Conservation (phyloP, 164 flowering plant genomes). For the Chimonanthus salicifolius region DNA sequence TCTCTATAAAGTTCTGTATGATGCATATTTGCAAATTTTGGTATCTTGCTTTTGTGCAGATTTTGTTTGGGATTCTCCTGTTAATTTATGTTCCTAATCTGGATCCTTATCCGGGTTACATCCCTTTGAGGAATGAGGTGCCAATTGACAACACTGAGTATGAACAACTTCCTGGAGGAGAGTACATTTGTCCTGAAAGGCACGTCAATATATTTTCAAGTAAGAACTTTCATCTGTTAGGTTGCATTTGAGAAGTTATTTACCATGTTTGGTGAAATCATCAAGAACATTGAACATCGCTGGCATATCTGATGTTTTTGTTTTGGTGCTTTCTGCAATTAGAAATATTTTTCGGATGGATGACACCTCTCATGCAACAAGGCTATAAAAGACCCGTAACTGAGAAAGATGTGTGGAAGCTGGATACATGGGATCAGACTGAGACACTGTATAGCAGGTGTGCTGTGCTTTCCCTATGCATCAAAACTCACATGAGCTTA, state of each 20-base stretch:
- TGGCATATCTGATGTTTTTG: constrained; percentile 12
- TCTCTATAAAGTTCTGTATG: background rate
- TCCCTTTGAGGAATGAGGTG: constrained; percentile 42
- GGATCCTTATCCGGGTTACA: constrained; percentile 83
- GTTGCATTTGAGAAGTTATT: background rate
- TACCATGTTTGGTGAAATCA: background rate
- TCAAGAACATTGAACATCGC: background rate
- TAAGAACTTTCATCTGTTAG: constrained; percentile 28
- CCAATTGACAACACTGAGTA: constrained; percentile 46
- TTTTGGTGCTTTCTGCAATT: constrained; percentile 17
- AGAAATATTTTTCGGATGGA: constrained; percentile 76
- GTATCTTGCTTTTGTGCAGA: constrained; percentile 32
- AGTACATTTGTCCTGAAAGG: constrained; percentile 90
- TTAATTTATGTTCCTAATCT: constrained; percentile 65
- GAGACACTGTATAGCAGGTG: constrained; percentile 71
- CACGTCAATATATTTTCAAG: constrained; percentile 73
- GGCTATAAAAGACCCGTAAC: constrained; percentile 79
- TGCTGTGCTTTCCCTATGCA: constrained; percentile 11
- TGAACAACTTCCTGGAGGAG: constrained; percentile 83
- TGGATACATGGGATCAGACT: constrained; percentile 89
- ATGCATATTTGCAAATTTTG: background rate
- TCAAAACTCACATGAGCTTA: background rate
- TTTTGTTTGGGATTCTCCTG: constrained; percentile 62
- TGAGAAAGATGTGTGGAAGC: constrained; percentile 95
- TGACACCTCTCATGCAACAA: constrained; percentile 74